Evolutionary conservation across 768 basidiomycete genomes (phyloP).

Genomic region (Trametes punicea): DNA sequence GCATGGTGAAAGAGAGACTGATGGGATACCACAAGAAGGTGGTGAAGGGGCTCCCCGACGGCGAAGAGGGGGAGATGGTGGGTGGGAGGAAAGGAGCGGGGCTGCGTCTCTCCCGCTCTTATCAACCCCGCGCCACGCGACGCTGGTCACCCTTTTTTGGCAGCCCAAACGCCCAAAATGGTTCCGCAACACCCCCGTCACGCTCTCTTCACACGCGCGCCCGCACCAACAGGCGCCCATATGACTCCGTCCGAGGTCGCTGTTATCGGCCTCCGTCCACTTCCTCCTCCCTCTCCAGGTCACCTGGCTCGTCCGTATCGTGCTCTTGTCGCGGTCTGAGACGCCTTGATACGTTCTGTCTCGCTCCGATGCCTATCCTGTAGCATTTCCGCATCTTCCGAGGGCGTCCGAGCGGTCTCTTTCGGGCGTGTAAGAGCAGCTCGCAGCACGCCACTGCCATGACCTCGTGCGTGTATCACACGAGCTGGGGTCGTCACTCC

Average conservation of each 20-base stretch:
- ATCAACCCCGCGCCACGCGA: slow-evolving; percentile 20
- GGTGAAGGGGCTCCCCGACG: slow-evolving; percentile 11
- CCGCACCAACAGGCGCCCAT: slow-evolving; percentile 1
- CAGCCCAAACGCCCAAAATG: slow-evolving; percentile 6
- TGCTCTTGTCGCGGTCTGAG: not conserved
- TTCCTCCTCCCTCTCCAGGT: not conserved
- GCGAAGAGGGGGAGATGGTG: slow-evolving; percentile 22
- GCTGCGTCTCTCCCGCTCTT: slow-evolving; percentile 16
- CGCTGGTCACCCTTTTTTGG: slow-evolving; percentile 11
- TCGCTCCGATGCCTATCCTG: not conserved
- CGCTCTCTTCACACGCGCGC: slow-evolving; percentile 12
- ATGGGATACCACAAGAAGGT: not conserved
- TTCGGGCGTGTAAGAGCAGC: not conserved
- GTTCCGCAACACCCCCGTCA: slow-evolving; percentile 3
- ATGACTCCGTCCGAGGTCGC: not conserved
- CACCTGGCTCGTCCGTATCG: not conserved
- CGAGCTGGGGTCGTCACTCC: slow-evolving; percentile 6
- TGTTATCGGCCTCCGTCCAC: not conserved
- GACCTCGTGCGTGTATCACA: slow-evolving; percentile 16
- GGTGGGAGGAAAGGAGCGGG: slow-evolving; percentile 15
- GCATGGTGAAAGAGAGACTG: slow-evolving; percentile 40
- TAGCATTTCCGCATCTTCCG: not conserved
- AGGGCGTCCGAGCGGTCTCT: not conserved
- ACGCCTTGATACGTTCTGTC: not conserved
- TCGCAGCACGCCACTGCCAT: slow-evolving; percentile 12